Evolutionary conservation across 371 early-diverging fungal genomes (phyloP).

Genomic region (Mucor indicus): DNA sequence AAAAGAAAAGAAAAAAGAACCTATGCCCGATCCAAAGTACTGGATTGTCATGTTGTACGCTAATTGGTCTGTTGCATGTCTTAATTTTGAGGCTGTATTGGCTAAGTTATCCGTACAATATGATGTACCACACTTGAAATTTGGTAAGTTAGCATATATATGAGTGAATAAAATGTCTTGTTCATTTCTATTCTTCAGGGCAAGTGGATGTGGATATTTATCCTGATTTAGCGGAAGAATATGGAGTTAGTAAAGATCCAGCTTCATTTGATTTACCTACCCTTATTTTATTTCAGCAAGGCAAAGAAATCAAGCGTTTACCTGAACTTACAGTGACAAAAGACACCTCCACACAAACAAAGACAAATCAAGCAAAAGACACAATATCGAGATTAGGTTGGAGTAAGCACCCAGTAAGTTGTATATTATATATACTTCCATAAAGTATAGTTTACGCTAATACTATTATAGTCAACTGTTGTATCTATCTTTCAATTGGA

Average conservation of each 20-base stretch:
- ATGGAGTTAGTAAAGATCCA: constrained; percentile 44
- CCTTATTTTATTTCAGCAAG: constrained; percentile 40
- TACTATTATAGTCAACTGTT: constrained; percentile 32
- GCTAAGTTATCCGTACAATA: constrained; percentile 44
- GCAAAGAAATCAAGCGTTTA: constrained; percentile 35
- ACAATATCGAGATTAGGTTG: constrained; percentile 49
- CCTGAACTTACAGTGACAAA: constrained; percentile 38
- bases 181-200: constrained; percentile 13
- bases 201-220: constrained; percentile 47
- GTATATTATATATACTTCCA: background rate
- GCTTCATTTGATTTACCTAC: constrained; percentile 52
- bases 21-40: constrained; percentile 19
- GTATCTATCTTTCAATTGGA: constrained; percentile 39
- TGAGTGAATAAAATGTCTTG: background rate
- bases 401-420: constrained; percentile 46
- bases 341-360: constrained; percentile 9
- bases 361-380: constrained; percentile 36
- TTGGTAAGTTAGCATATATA: constrained; percentile 22
- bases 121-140: constrained; percentile 32
- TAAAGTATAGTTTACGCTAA: background rate
- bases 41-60: constrained; percentile 53
- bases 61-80: constrained; percentile 49
- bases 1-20: constrained; percentile 1
- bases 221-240: constrained; percentile 40
- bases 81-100: constrained; percentile 50